Base-by-base conservation (phyloP, 768 basidiomycete species). In the Termitomyces titanicus region DNA sequence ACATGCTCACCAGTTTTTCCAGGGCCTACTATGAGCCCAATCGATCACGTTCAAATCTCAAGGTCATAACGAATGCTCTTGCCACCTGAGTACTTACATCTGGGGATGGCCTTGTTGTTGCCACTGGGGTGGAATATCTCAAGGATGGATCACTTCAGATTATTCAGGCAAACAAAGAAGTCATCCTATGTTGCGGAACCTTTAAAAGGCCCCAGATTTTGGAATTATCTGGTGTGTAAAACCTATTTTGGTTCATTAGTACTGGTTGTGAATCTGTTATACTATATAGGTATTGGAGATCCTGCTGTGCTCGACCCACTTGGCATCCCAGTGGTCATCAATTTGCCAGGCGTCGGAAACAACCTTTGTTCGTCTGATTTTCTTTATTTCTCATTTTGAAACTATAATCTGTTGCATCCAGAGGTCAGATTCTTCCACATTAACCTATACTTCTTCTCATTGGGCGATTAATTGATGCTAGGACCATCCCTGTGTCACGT, bases 201-300 rank as follows among this genome's bases (percentile, higher is more conserved):
- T 31, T 42, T 17, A 39, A 52, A 20, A 43, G 25, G 22, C 55
- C 55, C 2, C 47, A 56, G 40, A 13, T 56, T 9, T 38, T 57
- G 15, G 56, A 57, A 45, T 31, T 57, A 2, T 53, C 51, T 2
- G 56, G 56, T 48, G 18, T 22, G 44, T 50, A 2, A 1, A 15
- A 11, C 13, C 12, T 5, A 18, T 29, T 20, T 8, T 25, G n/a
- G 6, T 5, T 35, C 13, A 11, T 3, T 12, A 13, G 15, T 24
- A 18, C 22, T 3, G 13, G 20, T 24, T 12, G 9, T 54, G 3
- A 38, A 17, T 15, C 13, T 3, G 12, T 18, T 4, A 9, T n/a
- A n/a, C n/a, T n/a, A n/a, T n/a, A n/a, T 17, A 59, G 58, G 58
- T 33, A 46, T 59, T 38, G 58, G 58, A n/a, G 58, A 59, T 47